Evolutionary conservation across 1,284 basidiomycete genomes (phyloP).

Genomic region (Hemileia vastatrix): DNA sequence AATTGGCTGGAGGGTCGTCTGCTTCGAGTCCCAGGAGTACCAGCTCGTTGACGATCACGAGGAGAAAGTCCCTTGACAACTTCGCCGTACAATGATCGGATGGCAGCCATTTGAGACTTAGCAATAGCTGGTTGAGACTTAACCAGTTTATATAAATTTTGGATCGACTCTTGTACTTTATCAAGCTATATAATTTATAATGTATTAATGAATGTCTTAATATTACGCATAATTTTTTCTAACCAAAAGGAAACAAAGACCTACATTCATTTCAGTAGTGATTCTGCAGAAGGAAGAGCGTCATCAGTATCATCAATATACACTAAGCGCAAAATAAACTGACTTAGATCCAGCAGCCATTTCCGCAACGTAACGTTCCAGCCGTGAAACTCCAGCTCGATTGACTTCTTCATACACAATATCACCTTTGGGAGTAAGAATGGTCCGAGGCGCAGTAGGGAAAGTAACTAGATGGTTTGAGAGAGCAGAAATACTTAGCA

Average conservation of each 20-base stretch:
- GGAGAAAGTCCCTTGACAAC: conserved; percentile 54
- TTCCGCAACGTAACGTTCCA: conserved; percentile 78
- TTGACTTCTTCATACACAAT: conserved; percentile 89
- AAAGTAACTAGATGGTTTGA: conserved; percentile 85
- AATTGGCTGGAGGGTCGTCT: conserved; percentile 87
- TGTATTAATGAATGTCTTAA: not conserved
- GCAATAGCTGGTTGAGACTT: conserved; percentile 93
- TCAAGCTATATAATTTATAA: conserved; percentile 51
- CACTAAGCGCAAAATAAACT: no score
- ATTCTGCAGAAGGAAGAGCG: conserved; percentile 50
- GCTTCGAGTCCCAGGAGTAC: conserved; percentile 49
- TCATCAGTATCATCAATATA: no score
- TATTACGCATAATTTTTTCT: not conserved
- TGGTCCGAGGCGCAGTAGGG: conserved; percentile 91
- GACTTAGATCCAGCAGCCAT: conserved; percentile 84
- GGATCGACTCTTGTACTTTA: conserved; percentile 89
- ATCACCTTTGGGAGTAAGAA: conserved; percentile 83
- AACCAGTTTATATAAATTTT: conserved; percentile 93
- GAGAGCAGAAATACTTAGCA: conserved; percentile 24
- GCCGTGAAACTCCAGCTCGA: conserved; percentile 86
- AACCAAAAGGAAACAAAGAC: not conserved
- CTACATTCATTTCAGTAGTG: conserved; percentile 55
- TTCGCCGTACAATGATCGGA: conserved; percentile 91
- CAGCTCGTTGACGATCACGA: conserved; percentile 21
- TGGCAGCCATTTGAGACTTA: conserved; percentile 89